Evolutionary conservation across 2,329 filamentous ascomycete genomes (phyloP).

Genomic region (Leptographium wingfieldii): DNA sequence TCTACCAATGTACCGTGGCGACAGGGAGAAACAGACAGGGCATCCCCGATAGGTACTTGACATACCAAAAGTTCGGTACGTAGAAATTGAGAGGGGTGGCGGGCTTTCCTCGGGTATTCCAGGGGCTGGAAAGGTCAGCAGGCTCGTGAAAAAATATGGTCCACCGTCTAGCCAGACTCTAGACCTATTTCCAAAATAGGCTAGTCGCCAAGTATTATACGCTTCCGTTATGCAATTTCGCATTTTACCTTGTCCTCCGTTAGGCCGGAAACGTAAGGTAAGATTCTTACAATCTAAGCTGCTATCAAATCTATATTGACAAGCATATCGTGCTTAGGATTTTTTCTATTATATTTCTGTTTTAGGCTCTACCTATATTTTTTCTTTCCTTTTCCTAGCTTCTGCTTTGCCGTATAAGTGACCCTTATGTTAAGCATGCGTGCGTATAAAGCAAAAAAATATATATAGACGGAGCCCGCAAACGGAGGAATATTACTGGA

Average conservation of each 20-base stretch:
- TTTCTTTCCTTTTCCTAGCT: neutral
- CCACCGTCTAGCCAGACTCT: conserved; percentile 7
- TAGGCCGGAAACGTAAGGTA: neutral
- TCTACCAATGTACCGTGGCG: neutral
- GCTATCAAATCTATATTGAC: no score
- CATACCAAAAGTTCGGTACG: neutral
- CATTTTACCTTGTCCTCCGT: neutral
- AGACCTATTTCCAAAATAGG: neutral
- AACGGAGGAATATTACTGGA: neutral
- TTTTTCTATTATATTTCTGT: no score
- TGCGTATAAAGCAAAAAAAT: neutral
- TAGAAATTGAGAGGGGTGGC: conserved; percentile 1
- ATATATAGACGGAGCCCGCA: neutral
- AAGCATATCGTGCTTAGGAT: no score
- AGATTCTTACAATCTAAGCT: neutral
- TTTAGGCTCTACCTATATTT: no score
- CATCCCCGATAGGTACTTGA: neutral
- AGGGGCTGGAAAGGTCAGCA: conserved; percentile 1
- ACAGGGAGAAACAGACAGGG: neutral
- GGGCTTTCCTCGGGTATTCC: conserved; percentile 3
- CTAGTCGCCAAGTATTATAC: neutral
- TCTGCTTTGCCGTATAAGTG: neutral
- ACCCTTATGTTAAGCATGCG: neutral
- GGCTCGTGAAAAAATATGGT: conserved; percentile 3
- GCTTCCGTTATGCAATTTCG: neutral